These are phyloP conservation scores for Solanum peruvianum DNA, from an alignment of 257 asterid species.

Conservation along the genomic window DNA sequence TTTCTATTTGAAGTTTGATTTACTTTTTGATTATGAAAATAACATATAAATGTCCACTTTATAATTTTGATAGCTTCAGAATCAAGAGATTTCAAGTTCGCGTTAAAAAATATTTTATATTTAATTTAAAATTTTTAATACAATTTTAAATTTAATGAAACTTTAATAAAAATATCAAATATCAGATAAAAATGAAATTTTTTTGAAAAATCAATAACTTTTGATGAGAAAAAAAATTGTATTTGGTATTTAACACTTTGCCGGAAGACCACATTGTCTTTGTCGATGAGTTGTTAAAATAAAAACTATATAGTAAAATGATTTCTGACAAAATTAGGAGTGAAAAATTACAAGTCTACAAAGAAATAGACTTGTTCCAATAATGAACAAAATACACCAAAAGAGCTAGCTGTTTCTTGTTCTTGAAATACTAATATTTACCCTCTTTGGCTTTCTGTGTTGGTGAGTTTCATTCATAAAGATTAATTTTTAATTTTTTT, in stretches of 20 bases:
- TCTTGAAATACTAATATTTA: background rate
- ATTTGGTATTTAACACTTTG: background rate
- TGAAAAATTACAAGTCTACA: background rate
- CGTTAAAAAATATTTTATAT: too few relatives aligned
- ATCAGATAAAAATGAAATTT: accelerated
- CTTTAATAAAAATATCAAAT: accelerated
- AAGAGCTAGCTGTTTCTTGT: background rate
- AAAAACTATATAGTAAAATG: background rate
- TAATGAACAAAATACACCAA: background rate
- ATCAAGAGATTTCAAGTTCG: too few relatives aligned
- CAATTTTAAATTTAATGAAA: accelerated
- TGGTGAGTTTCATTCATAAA: background rate
- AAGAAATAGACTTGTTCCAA: background rate
- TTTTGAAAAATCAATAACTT: background rate
- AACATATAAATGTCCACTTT: too few relatives aligned
- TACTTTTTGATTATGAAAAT: too few relatives aligned
- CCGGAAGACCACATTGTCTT: background rate
- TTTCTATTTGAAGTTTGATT: too few relatives aligned
- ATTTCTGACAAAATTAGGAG: background rate
- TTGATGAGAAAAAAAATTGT: background rate
- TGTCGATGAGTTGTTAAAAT: background rate
- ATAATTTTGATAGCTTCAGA: background rate
- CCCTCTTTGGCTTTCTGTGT: background rate
- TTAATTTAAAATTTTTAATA: accelerated
- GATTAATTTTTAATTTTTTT: too few relatives aligned